Percentiles rank a stretch among this genome's conserved stretches.
Evolutionary conservation across 202 grass and related monocot genomes (phyloP).

Genomic region (Hordeum pubiflorum): DNA sequence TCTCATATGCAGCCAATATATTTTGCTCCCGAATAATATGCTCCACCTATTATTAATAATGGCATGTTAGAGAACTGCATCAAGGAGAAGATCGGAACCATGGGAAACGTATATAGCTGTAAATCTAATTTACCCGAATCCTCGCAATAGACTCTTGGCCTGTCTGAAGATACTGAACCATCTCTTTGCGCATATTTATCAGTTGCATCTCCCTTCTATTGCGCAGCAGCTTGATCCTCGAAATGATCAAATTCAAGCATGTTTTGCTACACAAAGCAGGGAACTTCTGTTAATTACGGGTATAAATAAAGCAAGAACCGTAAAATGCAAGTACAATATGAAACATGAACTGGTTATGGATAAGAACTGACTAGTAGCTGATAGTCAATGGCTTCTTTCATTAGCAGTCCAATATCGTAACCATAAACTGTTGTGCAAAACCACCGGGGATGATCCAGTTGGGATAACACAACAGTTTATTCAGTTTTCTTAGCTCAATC

Average conservation of each 20-base stretch:
- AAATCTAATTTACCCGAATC: constrained; percentile 56
- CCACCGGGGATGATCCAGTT: not conserved
- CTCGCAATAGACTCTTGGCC: constrained; percentile 81
- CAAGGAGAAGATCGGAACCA: not conserved
- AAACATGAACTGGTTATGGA: not conserved
- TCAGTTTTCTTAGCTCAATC: not conserved
- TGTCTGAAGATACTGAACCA: constrained; percentile 86
- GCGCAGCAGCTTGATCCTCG: constrained; percentile 89
- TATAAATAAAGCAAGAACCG: not conserved
- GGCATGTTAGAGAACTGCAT: constrained; percentile 15
- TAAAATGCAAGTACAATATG: not conserved
- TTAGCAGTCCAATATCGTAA: not conserved
- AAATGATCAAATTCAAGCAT: constrained; percentile 92
- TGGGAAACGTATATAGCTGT: not conserved
- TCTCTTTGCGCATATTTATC: constrained; percentile 89
- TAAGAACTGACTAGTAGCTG: not conserved
- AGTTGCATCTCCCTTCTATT: constrained; percentile 89
- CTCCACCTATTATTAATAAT: constrained; percentile 60
- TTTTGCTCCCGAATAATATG: constrained; percentile 90
- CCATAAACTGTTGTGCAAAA: not conserved
- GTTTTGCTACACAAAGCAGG: constrained; percentile 64
- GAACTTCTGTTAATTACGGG: not conserved
- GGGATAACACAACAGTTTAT: not conserved
- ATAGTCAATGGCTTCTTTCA: not conserved
- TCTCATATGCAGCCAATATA: constrained; percentile 94